Evolutionary conservation across 2,329 filamentous ascomycete species (phyloP).

Genomic region (Teratosphaeria destructans): DNA sequence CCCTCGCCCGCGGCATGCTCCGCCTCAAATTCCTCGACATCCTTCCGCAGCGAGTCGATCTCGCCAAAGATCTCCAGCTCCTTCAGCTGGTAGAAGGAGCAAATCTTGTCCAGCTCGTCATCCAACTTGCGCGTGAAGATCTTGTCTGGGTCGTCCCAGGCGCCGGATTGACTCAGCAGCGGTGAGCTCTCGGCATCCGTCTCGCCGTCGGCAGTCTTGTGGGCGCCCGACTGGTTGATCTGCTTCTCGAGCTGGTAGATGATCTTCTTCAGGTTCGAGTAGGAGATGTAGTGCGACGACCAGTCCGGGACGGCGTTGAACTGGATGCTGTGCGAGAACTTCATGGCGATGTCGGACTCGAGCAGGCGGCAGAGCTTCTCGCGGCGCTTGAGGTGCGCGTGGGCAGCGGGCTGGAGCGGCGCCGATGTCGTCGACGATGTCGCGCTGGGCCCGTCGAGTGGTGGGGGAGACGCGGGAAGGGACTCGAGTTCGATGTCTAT

Average conservation of each 20-base stretch:
- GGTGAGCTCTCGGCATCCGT: constrained; percentile 80
- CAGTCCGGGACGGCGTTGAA: constrained; percentile 99
- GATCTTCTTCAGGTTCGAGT: constrained; percentile 97
- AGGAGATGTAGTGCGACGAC: constrained; percentile 96
- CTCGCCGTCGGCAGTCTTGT: constrained; percentile 10
- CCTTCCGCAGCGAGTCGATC: constrained; percentile 62
- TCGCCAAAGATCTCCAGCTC: constrained; percentile 80
- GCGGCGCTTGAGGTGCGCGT: constrained; percentile 14
- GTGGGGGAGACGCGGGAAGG: constrained; percentile 1
- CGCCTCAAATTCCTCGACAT: constrained; percentile 59
- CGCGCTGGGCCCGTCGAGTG: neutral
- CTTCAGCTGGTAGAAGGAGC: constrained; percentile 80
- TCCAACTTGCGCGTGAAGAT: constrained; percentile 75
- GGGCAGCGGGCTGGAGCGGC: neutral
- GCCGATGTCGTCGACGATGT: neutral
- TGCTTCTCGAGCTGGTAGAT: constrained; percentile 94
- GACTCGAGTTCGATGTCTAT: constrained; percentile 1
- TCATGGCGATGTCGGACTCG: constrained; percentile 58
- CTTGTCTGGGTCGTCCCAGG: constrained; percentile 62
- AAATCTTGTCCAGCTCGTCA: constrained; percentile 86
- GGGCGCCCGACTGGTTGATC: constrained; percentile 47
- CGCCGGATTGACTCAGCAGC: constrained; percentile 44
- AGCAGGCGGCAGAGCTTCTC: constrained; percentile 62
- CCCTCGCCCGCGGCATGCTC: constrained; percentile 31
- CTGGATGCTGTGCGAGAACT: constrained; percentile 98